A percentile compares a stretch with the other conserved stretches of the same genome.
These are phyloP conservation scores for Globisporangium heterothallicum DNA, from an alignment of 352 stramenopile genomes.

Conservation along the genomic window DNA sequence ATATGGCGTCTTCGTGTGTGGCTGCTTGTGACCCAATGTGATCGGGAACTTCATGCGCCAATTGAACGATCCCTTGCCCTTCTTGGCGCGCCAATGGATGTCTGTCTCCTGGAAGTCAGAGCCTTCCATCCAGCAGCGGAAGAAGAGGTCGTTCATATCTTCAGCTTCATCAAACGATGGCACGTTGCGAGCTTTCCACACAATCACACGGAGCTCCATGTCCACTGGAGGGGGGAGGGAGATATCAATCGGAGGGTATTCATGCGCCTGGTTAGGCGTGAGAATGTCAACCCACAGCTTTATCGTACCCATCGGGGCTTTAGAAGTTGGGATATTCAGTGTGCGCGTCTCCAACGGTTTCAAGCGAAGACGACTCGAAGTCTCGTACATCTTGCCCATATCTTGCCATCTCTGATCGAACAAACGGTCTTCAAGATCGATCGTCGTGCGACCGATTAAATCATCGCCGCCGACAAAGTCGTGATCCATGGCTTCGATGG, in stretches of 20 bases:
- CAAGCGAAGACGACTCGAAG: conserved; percentile 47
- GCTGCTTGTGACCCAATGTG: conserved; percentile 77
- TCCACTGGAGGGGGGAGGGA: conserved; percentile 71
- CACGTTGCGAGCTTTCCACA: conserved; percentile 91
- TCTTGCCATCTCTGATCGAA: conserved; percentile 88
- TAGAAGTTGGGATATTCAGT: conserved; percentile 82
- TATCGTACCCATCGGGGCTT: conserved; percentile 77
- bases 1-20: conserved; percentile 89
- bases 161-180: conserved; percentile 79
- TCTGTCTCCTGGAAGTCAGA: conserved; percentile 84
- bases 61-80: conserved; percentile 92
- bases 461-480: conserved; percentile 89
- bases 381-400: conserved; percentile 84
- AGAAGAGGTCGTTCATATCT: conserved; percentile 93
- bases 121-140: conserved; percentile 86
- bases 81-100: conserved; percentile 93
- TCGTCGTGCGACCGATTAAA: conserved; percentile 89
- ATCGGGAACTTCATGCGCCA: conserved; percentile 94
- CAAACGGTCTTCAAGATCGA: conserved; percentile 91
- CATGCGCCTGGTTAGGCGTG: conserved; percentile 58
- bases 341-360: conserved; percentile 82
- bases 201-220: conserved; percentile 90
- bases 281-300: conserved; percentile 92
- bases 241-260: conserved; percentile 83
- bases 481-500: conserved; percentile 89